A percentile compares a stretch with the other conserved stretches of the same genome.
phyloP scores from a whole-genome alignment of 2,329 filamentous ascomycete species.

The Fusarium tricinctum region DNA sequence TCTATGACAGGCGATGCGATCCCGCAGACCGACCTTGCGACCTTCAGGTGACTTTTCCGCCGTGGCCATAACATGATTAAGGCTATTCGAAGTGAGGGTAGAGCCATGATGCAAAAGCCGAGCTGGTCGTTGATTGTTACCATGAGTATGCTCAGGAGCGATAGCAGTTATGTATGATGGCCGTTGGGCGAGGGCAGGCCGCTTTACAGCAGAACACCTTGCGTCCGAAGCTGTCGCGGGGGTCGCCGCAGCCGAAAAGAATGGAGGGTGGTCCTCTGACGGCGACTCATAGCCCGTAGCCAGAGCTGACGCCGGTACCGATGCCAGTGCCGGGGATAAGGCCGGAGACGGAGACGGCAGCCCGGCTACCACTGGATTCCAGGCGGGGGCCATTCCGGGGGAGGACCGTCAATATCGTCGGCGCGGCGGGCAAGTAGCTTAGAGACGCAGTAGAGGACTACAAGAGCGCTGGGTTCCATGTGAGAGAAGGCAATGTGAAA shows the following conservation, averaged over 20 bases:
- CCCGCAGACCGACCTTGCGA: conserved; percentile 61
- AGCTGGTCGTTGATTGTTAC: conserved; percentile 7
- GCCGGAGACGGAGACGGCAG: conserved; percentile 21
- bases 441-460: conserved; percentile 63
- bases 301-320: conserved; percentile 4
- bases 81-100: conserved; percentile 38
- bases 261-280: conserved; percentile 53
- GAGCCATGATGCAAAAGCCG: conserved; percentile 31
- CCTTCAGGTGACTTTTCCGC: conserved; percentile 44
- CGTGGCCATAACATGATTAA: conserved; percentile 55
- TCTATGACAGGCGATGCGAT: conserved; percentile 66
- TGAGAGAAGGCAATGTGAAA: conserved; percentile 65
- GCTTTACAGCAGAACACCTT: conserved; percentile 9
- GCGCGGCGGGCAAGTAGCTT: conserved; percentile 63
- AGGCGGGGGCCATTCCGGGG: conserved; percentile 55
- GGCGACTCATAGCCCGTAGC: conserved; percentile 57
- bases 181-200: conserved; percentile 37
- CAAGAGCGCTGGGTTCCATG: conserved; percentile 62
- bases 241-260: conserved; percentile 43
- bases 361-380: conserved; percentile 49
- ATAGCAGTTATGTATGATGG: conserved; percentile 38
- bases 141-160: conserved; percentile 11
- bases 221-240: conserved; percentile 18
- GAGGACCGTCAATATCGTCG: conserved; percentile 61
- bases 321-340: conserved; percentile 1